Conservation (phyloP, 2,329 filamentous ascomycete species). For the Cladosporium velox region DNA sequence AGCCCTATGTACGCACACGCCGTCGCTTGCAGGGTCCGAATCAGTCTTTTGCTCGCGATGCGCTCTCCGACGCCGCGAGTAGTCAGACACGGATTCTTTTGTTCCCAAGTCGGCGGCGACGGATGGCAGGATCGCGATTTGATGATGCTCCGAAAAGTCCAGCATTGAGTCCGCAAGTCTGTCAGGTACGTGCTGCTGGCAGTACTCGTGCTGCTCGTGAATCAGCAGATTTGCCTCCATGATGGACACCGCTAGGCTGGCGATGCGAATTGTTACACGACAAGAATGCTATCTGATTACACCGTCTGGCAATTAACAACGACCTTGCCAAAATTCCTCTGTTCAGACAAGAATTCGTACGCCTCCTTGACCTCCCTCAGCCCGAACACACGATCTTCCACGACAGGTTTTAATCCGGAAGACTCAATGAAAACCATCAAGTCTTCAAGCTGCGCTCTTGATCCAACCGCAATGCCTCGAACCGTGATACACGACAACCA, state of each 20-base stretch:
- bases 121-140: neutral
- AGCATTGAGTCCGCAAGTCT: neutral
- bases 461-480: neutral
- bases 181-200: neutral
- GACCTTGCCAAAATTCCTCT: neutral
- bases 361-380: neutral
- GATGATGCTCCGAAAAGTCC: neutral
- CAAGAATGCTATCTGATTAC: neutral
- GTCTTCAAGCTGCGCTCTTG: neutral
- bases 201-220: neutral
- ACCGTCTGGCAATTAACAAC: neutral
- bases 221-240: neutral
- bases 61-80: neutral
- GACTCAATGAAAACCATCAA: neutral
- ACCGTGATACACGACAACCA: neutral
- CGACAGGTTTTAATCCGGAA: neutral
- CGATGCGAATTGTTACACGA: too few species aligned
- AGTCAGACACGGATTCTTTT: neutral
- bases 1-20: neutral
- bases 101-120: neutral
- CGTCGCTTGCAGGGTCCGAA: neutral
- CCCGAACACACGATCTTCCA: neutral
- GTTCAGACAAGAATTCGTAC: neutral
- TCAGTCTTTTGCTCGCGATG: neutral
- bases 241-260: neutral